Evolutionary conservation across 768 basidiomycete species (phyloP).

Genomic region (Macrolepiota fuliginosa): DNA sequence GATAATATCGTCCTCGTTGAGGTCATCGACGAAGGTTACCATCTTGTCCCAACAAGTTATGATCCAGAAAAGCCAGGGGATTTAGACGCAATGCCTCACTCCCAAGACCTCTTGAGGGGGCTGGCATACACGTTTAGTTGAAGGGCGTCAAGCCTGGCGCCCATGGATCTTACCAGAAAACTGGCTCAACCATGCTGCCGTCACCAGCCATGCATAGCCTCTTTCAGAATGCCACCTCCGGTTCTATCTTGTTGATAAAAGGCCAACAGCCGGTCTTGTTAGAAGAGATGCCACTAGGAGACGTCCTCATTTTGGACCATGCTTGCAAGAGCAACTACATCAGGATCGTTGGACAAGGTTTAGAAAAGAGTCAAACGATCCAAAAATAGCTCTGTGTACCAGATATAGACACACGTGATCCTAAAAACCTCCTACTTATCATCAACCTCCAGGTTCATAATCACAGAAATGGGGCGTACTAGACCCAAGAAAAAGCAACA

Average conservation of each 20-base stretch:
- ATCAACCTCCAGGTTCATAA: neutral
- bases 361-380: no score
- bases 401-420: no score
- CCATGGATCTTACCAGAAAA: neutral
- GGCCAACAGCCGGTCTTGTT: no score
- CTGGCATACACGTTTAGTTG: neutral
- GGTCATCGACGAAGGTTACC: neutral
- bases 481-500: constrained; percentile 45
- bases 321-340: no score
- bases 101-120: neutral
- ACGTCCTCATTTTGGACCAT: no score
- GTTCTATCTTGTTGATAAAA: no score
- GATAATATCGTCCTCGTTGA: neutral
- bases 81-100: neutral
- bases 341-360: no score
- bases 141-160: neutral
- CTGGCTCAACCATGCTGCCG: neutral
- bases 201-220: neutral
- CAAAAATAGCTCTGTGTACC: no score
- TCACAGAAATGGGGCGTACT: constrained; percentile 49
- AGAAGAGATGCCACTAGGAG: no score
- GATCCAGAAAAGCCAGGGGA: neutral
- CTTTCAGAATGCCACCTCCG: no score
- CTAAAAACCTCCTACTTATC: no score
- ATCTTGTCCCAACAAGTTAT: neutral